Percentiles rank a stretch among this genome's conserved stretches.
phyloP scores from a whole-genome alignment of 2,329 filamentous ascomycete genomes.

The Ophiosphaerella herpotricha region DNA sequence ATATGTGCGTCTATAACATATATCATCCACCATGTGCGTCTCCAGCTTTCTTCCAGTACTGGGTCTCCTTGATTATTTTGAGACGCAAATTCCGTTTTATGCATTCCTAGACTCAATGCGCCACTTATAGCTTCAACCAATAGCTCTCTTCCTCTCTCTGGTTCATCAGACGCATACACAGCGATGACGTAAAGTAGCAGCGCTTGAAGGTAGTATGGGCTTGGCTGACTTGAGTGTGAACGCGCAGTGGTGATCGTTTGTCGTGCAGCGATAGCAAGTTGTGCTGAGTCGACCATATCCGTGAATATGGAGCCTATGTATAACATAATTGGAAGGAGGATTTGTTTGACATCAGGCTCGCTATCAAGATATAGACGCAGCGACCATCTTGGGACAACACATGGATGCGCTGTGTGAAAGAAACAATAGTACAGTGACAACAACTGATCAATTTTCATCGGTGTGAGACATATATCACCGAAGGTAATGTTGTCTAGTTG shows the following conservation, averaged over 20 bases:
- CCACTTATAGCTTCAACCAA: slow-evolving; percentile 70
- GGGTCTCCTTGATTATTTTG: slow-evolving; percentile 65
- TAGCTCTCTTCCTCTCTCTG: slow-evolving; percentile 67
- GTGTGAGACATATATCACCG: slow-evolving; percentile 1
- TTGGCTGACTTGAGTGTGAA: slow-evolving; percentile 4
- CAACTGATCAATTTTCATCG: slow-evolving; percentile 14
- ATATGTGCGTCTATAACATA: slow-evolving; percentile 80
- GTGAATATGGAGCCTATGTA: slow-evolving; percentile 60
- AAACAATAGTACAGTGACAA: slow-evolving; percentile 21
- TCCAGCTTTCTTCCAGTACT: slow-evolving; percentile 77
- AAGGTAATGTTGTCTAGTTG: neutral
- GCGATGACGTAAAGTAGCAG: slow-evolving; percentile 75
- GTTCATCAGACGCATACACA: slow-evolving; percentile 73
- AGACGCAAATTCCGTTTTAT: slow-evolving; percentile 67
- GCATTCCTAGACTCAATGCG: slow-evolving; percentile 77
- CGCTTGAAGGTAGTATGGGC: slow-evolving; percentile 69
- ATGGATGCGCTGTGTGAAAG: slow-evolving; percentile 27
- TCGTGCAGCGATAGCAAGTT: slow-evolving; percentile 36
- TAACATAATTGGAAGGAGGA: slow-evolving; percentile 52
- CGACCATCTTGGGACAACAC: slow-evolving; percentile 21
- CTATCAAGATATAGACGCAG: slow-evolving; percentile 7
- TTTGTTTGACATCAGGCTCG: slow-evolving; percentile 5
- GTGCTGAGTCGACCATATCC: slow-evolving; percentile 45
- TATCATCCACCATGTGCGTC: slow-evolving; percentile 85
- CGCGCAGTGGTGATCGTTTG: slow-evolving; percentile 12